Base-by-base conservation (phyloP, 2,329 filamentous ascomycete genomes). In the Epicoccum nigrum region DNA sequence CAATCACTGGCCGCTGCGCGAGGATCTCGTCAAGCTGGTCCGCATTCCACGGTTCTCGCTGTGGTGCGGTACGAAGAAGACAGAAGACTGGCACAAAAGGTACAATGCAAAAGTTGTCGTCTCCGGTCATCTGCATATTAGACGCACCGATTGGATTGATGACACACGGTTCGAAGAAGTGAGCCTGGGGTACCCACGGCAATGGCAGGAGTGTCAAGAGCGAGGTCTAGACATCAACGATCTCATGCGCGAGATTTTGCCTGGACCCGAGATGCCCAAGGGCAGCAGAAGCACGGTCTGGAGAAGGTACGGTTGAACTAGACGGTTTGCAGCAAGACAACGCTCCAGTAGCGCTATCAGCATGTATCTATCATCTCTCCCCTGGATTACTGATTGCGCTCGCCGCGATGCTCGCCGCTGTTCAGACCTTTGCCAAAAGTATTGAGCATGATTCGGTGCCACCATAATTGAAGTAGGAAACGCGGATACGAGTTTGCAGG, bases 41-140 rank as follows among this genome's bases (percentile, higher is more conserved):
- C 67, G 65, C 20, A 69, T 79, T 4, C 75, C 75, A 4, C 67
- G 77, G 7, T 79, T 79, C 62, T 71, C 67, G 23, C 58, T 79
- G 7, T 79, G 77, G 77, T 79, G 77, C 51, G 77, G 77, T 16
- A 78, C 77, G 0, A 77, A 73, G 57, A 71, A 74, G 59, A 79
- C 77, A 3, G 68, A 76, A 28, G 70, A 78, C 54, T 79, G 77
- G 77, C 77, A 79, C 56, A 72, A 60, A 28, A 67, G 64, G 28
- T 79, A 72, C 65, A 76, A 77, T 30, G 77, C 76, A 2, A 78
- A 77, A 52, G 74, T 79, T 1, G 73, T 79, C 4, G 74, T 79
- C 12, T 77, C 72, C 19, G 77, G 77, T 4, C 77, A 79, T 56
- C 55, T 79, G 16, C 77, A 79, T 42, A 72, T 79, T 11, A 60